These are phyloP conservation scores for Biscutella laevigata DNA, from an alignment of 441 rosid genomes.

Conservation along the genomic window DNA sequence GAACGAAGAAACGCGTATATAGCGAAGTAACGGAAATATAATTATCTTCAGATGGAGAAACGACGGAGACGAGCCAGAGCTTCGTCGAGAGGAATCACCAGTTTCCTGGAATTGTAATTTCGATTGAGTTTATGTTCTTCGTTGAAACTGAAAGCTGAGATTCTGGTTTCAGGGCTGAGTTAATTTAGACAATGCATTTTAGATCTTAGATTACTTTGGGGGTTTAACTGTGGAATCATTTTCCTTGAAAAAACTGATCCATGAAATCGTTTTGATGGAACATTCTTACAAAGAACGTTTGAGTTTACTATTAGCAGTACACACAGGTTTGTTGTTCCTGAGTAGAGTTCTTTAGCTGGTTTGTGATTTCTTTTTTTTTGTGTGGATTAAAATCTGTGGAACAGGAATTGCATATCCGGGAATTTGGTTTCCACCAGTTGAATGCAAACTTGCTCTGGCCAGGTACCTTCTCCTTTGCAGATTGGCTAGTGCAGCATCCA, in stretches of 20 bases:
- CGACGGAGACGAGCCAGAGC: conserved; percentile 37
- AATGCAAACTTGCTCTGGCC: conserved; percentile 99
- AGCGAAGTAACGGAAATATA: not conserved
- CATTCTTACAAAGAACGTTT: not conserved
- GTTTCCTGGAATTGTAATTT: conserved; percentile 68
- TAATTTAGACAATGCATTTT: not conserved
- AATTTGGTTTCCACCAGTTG: conserved; percentile 78
- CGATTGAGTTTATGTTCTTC: not conserved
- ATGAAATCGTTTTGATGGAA: not conserved
- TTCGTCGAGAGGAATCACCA: conserved; percentile 69
- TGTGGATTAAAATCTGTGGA: too few relatives aligned
- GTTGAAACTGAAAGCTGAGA: not conserved
- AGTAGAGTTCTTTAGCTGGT: not conserved
- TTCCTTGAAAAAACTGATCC: not conserved
- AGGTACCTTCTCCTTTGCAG: conserved; percentile 81
- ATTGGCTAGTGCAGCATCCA: conserved; percentile 59
- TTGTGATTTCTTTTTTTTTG: conserved; percentile 10
- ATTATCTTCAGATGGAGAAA: conserved; percentile 37
- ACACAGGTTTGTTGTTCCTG: not conserved
- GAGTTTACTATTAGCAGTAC: not conserved
- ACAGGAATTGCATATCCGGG: conserved; percentile 70
- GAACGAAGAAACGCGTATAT: not conserved
- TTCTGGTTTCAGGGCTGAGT: not conserved
- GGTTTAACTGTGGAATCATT: not conserved
- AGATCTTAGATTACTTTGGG: conserved; percentile 5